Base-by-base conservation (phyloP, 306 rosid genomes). In the Rosa chinensis region DNA sequence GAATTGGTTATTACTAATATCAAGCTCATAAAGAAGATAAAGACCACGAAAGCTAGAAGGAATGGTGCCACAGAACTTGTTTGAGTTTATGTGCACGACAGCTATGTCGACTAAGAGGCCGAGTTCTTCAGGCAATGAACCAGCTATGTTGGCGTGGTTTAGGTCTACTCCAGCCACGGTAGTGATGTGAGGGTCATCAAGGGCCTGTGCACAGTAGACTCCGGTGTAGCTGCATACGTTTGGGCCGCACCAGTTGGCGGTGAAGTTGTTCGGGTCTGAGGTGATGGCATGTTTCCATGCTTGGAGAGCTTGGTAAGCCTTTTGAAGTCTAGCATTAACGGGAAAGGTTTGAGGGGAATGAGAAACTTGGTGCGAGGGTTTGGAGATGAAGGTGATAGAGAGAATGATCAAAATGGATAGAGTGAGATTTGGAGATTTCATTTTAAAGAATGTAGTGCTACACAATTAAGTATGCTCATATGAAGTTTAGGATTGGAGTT, bases 81-180 rank as follows among this genome's bases (percentile, higher is more conserved):
- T 94, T 18, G 99, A 89, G 88, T 94, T 94, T 6, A 94, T 76
- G 78, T 92, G 99, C 78, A 94, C 82, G 59, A 94, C 84, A 10
- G 99, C 75, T 2, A 92, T 76, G 84, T 94, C 99, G 1, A 84
- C 74, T 61, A 94, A 86, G 61, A 89, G 92, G 77, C 93, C 93
- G 10, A 94, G 90, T n/a, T 94, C 85, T 28, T 88, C 81, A 1
- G 99, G 93, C 10, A 94, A 69, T 3, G 89, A 76, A 18, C 99
- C 99, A 1, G 89, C 69, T 28, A 94, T 76, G 78, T 78, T 56
- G 73, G 79, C 97, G 20, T 91, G 93, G 90, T 94, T 94, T 28
- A 94, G 86, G 86, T 94, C 99, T 13, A 94, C 81, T 28, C 99
- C 99, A 0, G 97, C 97, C 1, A 94, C 99, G 0, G 98, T 94